Percentiles rank a stretch among this genome's conserved stretches.
Conservation (phyloP, 2,329 filamentous ascomycete species). For the Teratosphaeria nubilosa region DNA sequence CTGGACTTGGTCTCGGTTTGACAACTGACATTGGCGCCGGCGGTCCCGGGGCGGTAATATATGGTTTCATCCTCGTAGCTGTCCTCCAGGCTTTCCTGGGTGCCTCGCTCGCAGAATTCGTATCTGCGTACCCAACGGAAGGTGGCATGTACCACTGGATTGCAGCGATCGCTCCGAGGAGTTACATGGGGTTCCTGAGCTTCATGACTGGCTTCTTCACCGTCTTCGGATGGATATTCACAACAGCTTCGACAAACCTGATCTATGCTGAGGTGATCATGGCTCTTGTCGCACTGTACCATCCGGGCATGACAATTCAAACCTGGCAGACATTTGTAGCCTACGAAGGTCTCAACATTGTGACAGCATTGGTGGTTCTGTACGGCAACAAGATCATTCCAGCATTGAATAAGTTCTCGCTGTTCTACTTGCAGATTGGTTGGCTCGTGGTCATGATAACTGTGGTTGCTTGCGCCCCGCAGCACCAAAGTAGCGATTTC, state of each 20-base stretch:
- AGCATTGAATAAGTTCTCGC: constrained; percentile 37
- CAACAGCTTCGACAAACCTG: constrained; percentile 15
- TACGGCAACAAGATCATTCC: constrained; percentile 22
- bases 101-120: neutral
- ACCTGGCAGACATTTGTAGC: constrained; percentile 20
- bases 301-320: neutral
- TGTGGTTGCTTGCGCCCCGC: constrained; percentile 31
- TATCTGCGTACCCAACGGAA: neutral
- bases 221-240: constrained; percentile 2
- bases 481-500: constrained; percentile 37
- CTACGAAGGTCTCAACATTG: constrained; percentile 26
- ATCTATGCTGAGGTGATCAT: neutral
- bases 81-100: neutral
- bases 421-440: constrained; percentile 35
- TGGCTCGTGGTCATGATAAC: constrained; percentile 32
- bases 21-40: neutral
- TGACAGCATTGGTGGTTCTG: constrained; percentile 33
- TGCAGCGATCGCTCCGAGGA: neutral
- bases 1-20: neutral
- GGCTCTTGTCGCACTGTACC: neutral
- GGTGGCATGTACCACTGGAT: constrained; percentile 2
- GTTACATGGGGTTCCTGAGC: neutral
- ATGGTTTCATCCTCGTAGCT: neutral
- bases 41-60: neutral
- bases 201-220: constrained; percentile 4